phyloP scores from a whole-genome alignment of 805 yeast genomes.

The Metschnikowia aberdeeniae region DNA sequence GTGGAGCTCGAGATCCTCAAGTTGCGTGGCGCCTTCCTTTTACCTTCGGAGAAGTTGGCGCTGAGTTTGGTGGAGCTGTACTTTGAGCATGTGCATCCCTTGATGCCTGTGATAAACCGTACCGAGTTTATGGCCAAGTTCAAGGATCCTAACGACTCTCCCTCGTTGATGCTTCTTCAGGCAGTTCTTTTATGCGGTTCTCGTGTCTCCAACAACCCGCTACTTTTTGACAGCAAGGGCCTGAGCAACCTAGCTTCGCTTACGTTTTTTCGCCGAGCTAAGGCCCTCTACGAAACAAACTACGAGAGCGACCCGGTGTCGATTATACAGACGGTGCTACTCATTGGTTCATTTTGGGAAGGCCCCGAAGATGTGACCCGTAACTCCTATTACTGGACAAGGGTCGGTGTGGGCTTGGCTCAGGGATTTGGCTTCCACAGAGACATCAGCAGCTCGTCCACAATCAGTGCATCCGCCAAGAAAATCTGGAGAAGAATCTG shows the following conservation, averaged over 20 bases:
- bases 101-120: conserved; percentile 64
- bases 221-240: conserved; percentile 46
- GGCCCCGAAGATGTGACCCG: conserved; percentile 67
- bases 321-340: conserved; percentile 55
- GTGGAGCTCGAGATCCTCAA: conserved; percentile 64
- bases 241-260: conserved; percentile 49
- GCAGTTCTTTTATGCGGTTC: conserved; percentile 68
- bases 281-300: conserved; percentile 66
- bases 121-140: conserved; percentile 55
- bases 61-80: conserved; percentile 58
- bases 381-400: conserved; percentile 65
- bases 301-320: conserved; percentile 63
- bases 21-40: conserved; percentile 62
- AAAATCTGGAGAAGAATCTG: conserved; percentile 63
- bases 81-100: conserved; percentile 63
- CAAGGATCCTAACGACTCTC: conserved; percentile 53
- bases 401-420: conserved; percentile 65
- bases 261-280: conserved; percentile 64
- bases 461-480: conserved; percentile 35
- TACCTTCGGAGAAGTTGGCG: conserved; percentile 59
- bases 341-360: conserved; percentile 70
- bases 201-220: conserved; percentile 53
- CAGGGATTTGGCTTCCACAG: conserved; percentile 77
- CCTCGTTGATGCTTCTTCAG: conserved; percentile 63
- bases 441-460: conserved; percentile 40